Conservation (phyloP, 805 yeast genomes). For the Barnettozyma vustinii region DNA sequence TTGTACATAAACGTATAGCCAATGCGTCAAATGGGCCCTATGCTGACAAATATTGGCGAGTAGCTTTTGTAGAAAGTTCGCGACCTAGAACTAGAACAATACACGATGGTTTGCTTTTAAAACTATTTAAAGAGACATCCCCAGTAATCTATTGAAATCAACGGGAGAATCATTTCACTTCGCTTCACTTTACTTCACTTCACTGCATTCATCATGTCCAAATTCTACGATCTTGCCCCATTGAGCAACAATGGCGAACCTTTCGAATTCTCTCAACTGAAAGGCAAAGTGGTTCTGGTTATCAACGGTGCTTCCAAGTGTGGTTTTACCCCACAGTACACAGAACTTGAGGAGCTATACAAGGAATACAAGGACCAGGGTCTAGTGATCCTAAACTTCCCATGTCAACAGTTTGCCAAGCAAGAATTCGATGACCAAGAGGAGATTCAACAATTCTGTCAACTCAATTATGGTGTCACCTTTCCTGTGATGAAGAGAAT, state of each 20-base stretch:
- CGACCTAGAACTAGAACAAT: not conserved
- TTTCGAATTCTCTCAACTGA: conserved; percentile 52
- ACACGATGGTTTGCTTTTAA: not conserved
- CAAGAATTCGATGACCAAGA: conserved; percentile 70
- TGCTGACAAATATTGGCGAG: not conserved
- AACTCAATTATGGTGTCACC: conserved; percentile 79
- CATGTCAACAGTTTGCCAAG: conserved; percentile 84
- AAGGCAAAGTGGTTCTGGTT: conserved; percentile 77
- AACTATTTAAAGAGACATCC: not conserved
- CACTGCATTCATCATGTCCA: conserved; percentile 35
- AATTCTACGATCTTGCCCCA: conserved; percentile 67
- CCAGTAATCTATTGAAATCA: no score
- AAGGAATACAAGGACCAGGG: conserved; percentile 63
- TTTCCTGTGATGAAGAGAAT: conserved; percentile 86
- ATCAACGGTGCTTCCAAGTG: conserved; percentile 90
- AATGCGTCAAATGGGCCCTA: not conserved
- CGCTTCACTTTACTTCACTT: no score
- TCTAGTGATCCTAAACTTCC: conserved; percentile 72
- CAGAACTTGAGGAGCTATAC: conserved; percentile 65
- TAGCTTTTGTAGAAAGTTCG: not conserved
- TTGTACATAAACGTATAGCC: not conserved
- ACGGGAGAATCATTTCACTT: no score
- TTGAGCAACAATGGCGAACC: conserved; percentile 52
- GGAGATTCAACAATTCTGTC: conserved; percentile 73
- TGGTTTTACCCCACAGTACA: conserved; percentile 76